Percentiles rank a stretch among this genome's conserved stretches.
phyloP scores from a whole-genome alignment of 2,329 filamentous ascomycete genomes.

The Ciborinia camelliae region DNA sequence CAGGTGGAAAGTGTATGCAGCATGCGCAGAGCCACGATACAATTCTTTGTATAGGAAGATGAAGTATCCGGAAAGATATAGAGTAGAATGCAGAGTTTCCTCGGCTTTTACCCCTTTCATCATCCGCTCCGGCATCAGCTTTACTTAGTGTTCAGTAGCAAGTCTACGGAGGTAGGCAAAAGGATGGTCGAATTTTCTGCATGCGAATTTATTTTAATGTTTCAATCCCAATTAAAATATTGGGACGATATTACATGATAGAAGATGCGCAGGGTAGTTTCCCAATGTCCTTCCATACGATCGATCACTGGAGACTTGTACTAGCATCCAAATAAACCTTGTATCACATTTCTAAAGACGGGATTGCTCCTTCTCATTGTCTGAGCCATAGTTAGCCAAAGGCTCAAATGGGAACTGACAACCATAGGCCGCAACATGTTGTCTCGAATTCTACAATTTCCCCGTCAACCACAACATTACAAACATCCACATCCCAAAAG shows the following conservation, averaged over 20 bases:
- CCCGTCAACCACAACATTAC: background rate
- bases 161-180: background rate
- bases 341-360: background rate
- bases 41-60: background rate
- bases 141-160: background rate
- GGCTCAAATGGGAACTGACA: background rate
- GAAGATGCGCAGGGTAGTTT: no score
- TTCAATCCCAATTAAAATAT: no score
- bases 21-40: background rate
- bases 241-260: background rate
- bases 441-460: no score
- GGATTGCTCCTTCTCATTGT: background rate
- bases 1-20: background rate
- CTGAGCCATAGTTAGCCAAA: background rate
- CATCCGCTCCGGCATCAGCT: no score
- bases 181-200: background rate
- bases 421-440: background rate
- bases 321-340: background rate
- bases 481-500: background rate
- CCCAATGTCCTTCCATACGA: background rate
- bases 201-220: background rate
- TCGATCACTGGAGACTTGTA: background rate
- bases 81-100: background rate
- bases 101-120: no score
- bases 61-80: background rate